Conservation (phyloP, 108 stramenopile species). For the Poteriospumella lacustris region DNA sequence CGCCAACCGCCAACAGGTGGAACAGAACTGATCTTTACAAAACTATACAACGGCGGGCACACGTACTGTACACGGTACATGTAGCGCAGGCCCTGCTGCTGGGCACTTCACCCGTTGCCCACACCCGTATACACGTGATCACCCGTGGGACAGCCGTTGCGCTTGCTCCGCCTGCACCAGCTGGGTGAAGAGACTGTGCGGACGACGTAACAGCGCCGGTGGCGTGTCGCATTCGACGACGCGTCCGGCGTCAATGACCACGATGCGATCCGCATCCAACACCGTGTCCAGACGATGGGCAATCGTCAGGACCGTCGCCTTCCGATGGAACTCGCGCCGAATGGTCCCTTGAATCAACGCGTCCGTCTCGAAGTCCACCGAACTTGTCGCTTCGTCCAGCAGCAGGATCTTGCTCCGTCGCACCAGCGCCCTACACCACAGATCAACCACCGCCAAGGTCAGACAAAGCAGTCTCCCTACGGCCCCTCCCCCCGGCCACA, state of each 20-base stretch:
- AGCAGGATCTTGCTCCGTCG: conserved; percentile 59
- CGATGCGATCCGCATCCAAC: conserved; percentile 54
- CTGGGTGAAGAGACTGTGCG: conserved; percentile 61
- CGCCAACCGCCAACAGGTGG: too few species aligned
- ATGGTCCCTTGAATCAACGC: conserved; percentile 66
- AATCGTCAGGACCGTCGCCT: conserved; percentile 72
- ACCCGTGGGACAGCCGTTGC: too few species aligned
- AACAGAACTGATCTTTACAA: too few species aligned
- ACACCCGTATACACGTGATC: too few species aligned
- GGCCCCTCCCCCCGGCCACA: too few species aligned
- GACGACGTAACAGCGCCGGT: conserved; percentile 59
- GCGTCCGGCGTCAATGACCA: conserved; percentile 84
- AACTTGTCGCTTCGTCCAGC: conserved; percentile 90
- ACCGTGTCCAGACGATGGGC: conserved; percentile 58
- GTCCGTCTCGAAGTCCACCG: conserved; percentile 76
- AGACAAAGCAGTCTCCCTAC: too few species aligned
- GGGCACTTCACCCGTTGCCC: too few species aligned
- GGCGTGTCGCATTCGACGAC: conserved; percentile 80
- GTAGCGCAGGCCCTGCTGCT: too few species aligned
- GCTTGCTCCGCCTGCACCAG: not conserved
- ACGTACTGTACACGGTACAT: too few species aligned
- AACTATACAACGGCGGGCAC: too few species aligned
- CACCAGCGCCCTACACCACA: not conserved
- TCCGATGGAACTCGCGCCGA: conserved; percentile 63
- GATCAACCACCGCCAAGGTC: not conserved